Evolutionary conservation across 768 basidiomycete species (phyloP).

Genomic region (Butyriboletus loyo): DNA sequence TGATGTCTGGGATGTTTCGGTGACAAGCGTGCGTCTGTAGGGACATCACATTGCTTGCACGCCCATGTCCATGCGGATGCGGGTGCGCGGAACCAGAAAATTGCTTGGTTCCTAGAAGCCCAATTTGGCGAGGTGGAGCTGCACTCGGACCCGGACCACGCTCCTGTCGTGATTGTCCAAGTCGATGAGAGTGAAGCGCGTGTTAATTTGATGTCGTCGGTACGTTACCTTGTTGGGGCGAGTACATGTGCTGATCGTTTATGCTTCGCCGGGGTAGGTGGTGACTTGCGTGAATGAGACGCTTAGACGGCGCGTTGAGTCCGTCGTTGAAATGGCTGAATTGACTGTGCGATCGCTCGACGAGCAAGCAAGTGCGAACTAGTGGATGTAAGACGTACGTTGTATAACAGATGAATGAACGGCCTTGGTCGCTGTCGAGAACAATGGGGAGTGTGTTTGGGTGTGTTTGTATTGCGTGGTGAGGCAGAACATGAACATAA

Average conservation of each 20-base stretch:
- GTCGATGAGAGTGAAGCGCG: conserved; percentile 79
- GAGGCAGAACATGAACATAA: neutral
- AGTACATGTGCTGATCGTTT: neutral
- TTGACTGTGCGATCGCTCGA: neutral
- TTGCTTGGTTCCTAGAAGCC: conserved; percentile 84
- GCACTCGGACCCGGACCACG: conserved; percentile 36
- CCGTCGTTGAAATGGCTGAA: neutral
- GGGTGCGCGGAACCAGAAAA: conserved; percentile 45
- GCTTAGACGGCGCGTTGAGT: neutral
- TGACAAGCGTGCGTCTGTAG: conserved; percentile 26
- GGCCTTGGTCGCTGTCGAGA: neutral
- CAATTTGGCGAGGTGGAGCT: conserved; percentile 88
- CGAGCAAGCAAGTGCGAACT: neutral
- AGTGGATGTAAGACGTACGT: neutral
- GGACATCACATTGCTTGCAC: conserved; percentile 57
- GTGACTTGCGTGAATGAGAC: neutral
- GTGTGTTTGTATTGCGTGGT: neutral
- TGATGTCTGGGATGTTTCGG: neutral
- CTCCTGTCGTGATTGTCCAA: conserved; percentile 66
- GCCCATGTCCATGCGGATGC: conserved; percentile 63
- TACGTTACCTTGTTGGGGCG: conserved; percentile 24
- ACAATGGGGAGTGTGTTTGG: neutral
- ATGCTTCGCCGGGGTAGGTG: neutral
- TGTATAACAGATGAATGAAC: neutral
- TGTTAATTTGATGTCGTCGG: conserved; percentile 74